phyloP scores from a whole-genome alignment of 306 rosid genomes.

The Sophora flavescens region DNA sequence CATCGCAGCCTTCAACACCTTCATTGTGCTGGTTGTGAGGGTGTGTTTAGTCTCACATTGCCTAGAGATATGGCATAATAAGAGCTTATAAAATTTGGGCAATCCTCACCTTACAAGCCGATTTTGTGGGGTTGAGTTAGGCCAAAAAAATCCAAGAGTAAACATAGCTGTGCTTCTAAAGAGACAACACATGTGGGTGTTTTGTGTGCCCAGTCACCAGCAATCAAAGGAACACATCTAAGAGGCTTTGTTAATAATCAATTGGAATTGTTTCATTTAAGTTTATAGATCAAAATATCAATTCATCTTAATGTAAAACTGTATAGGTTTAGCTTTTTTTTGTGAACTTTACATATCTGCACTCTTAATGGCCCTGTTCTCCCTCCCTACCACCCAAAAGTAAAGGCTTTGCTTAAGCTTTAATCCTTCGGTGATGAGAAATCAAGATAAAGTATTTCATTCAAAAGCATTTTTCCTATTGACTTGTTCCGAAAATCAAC shows the following conservation, averaged over 20 bases:
- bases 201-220: neutral
- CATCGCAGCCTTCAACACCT: too few relatives aligned
- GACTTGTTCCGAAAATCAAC: neutral
- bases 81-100: too few relatives aligned
- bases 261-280: neutral
- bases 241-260: constrained; percentile 15
- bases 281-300: constrained; percentile 9
- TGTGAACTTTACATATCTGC: neutral
- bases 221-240: neutral
- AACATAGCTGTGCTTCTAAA: neutral
- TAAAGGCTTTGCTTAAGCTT: neutral
- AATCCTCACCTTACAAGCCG: too few relatives aligned
- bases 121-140: too few relatives aligned
- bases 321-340: neutral
- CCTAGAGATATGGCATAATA: too few relatives aligned
- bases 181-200: neutral
- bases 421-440: constrained; percentile 8
- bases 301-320: constrained; percentile 11
- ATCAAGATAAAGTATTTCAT: neutral
- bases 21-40: too few relatives aligned
- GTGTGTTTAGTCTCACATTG: too few relatives aligned
- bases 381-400: neutral
- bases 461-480: constrained; percentile 2
- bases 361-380: neutral
- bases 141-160: too few relatives aligned